Evolutionary conservation across 306 rosid genomes (phyloP).

Genomic region (Trifolium fragiferum): DNA sequence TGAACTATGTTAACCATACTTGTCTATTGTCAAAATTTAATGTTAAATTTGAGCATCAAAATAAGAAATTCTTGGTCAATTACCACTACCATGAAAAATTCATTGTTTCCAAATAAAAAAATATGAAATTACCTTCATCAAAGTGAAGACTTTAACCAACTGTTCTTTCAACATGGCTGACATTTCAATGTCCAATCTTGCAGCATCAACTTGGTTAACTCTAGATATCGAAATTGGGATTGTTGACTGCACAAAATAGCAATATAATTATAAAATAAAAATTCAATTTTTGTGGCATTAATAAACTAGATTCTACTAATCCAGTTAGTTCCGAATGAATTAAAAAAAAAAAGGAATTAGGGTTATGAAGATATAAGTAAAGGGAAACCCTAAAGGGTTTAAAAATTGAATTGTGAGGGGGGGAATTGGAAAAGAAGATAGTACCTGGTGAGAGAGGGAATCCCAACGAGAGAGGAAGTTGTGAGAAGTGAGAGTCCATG

Average conservation of each 20-base stretch:
- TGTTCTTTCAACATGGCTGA: constrained; percentile 99
- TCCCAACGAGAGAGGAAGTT: constrained; percentile 40
- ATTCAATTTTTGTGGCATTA: background rate
- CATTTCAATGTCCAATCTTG: constrained; percentile 92
- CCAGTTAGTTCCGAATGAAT: too few relatives aligned
- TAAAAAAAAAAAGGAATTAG: background rate
- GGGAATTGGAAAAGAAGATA: background rate
- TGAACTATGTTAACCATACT: too few relatives aligned
- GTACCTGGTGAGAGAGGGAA: constrained; percentile 45
- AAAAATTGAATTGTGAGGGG: background rate
- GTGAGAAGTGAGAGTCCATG: constrained; percentile 49
- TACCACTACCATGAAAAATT: too few relatives aligned
- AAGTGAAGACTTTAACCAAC: constrained; percentile 88
- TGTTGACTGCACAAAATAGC: constrained; percentile 44
- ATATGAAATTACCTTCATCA: constrained; percentile 72
- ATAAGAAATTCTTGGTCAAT: too few relatives aligned
- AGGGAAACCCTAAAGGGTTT: constrained; percentile 29
- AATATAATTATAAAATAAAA: constrained; percentile 3
- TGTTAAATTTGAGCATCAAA: too few relatives aligned
- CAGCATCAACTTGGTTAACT: constrained; percentile 97
- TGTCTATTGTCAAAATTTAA: too few relatives aligned
- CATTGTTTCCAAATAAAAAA: too few relatives aligned
- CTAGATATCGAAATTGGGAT: constrained; percentile 91
- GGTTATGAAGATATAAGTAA: background rate
- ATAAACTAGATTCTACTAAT: background rate